Base-by-base conservation (phyloP, 1,284 basidiomycete species). In the Anthracocystis setariae region DNA sequence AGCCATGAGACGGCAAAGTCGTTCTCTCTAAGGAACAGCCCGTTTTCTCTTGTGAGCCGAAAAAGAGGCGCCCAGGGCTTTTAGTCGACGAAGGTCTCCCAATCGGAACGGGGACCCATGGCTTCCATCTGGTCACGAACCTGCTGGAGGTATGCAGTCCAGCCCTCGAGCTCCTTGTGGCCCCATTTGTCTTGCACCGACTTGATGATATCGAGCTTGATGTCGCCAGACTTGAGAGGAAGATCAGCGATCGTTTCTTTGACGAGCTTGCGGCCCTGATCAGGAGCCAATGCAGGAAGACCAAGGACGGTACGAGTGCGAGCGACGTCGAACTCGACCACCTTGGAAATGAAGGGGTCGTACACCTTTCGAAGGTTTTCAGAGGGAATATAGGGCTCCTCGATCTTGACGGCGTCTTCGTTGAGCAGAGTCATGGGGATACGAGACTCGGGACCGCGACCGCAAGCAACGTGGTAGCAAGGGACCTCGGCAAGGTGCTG, bases 391-490 rank as follows among this genome's bases (percentile, higher is more conserved):
- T 71, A 71, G 33, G 68, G 68, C 17, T 67, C 58, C 23, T 56
- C 57, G 42, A 71, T 62, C 45, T 58, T 62, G 48, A 61, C 54
- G 2, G 32, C 24, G 27, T 45, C 21, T 38, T 61, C 57, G 46
- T 71, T 71, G 56, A 71, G 64, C 9, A 62, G 54, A 12, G 47
- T 57, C 55, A 71, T 64, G 44, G 56, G 58, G 44, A 71, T 73
- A 13, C 63, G 52, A 2, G 64, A 33, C 13, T 63, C 55, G 35
- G 35, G 40, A 13, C 60, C 60, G 17, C 61, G 58, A 21, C 69
- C 69, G 43, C 61, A 68, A 17, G 69, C 69, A 21, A 73, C 59
- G 52, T 73, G 64, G 65, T 73, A 69, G 54, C 60, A 61, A 15
- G 69, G 65, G 20, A 73, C 61, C 35, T 73, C 58, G 38, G 64